Evolutionary conservation across 441 rosid species (phyloP).

Genomic region (Erodium chrysanthum): DNA sequence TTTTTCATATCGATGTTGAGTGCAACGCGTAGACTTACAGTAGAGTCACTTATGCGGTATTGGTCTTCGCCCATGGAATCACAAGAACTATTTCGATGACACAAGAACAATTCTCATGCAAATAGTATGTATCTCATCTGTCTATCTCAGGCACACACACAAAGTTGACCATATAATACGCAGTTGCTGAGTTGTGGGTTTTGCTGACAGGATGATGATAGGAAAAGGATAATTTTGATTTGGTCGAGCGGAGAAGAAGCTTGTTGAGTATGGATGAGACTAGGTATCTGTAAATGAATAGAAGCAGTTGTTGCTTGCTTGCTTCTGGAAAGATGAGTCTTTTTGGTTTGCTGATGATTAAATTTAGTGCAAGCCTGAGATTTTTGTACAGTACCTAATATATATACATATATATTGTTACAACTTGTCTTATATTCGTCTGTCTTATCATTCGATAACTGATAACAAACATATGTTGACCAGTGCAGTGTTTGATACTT

Average conservation of each 20-base stretch:
- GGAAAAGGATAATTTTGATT: not conserved
- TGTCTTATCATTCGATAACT: too few relatives aligned
- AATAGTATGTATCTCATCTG: not conserved
- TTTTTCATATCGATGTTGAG: constrained; percentile 95
- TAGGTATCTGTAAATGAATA: too few relatives aligned
- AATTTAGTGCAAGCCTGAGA: too few relatives aligned
- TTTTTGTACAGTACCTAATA: too few relatives aligned
- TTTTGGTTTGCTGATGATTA: too few relatives aligned
- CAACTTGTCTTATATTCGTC: too few relatives aligned
- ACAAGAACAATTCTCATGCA: not conserved
- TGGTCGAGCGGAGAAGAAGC: not conserved
- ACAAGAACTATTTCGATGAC: constrained; percentile 46
- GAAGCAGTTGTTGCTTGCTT: too few relatives aligned
- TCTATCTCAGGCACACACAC: not conserved
- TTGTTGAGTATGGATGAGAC: too few relatives aligned
- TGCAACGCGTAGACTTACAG: constrained; percentile 73
- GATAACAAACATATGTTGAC: too few relatives aligned
- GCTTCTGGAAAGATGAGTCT: too few relatives aligned
- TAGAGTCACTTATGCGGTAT: constrained; percentile 65
- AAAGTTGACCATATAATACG: not conserved
- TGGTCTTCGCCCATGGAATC: constrained; percentile 83
- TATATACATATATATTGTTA: too few relatives aligned
- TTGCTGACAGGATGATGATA: not conserved
- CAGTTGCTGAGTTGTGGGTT: not conserved
- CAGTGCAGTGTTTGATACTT: too few relatives aligned